phyloP scores from a whole-genome alignment of 2,329 filamentous ascomycete species.

The Trichoderma oligosporum region DNA sequence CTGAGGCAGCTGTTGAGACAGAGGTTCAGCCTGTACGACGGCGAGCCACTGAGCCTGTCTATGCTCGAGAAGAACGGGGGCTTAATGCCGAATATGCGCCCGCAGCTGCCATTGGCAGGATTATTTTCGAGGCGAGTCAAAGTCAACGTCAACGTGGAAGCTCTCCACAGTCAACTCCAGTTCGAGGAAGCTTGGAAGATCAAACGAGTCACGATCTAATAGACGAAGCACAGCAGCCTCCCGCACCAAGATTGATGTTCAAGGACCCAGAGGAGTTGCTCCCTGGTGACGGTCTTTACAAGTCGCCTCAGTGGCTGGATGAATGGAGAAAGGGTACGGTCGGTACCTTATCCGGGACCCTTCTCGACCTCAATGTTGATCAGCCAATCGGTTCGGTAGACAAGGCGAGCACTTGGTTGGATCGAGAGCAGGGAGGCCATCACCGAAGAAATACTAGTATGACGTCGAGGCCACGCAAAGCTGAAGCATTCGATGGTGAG shows the following conservation, averaged over 20 bases:
- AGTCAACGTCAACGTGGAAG: slow-evolving; percentile 9
- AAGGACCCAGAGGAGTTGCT: slow-evolving; percentile 40
- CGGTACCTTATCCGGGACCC: slow-evolving; percentile 54
- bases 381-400: slow-evolving; percentile 33
- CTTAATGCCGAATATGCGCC: slow-evolving; percentile 30
- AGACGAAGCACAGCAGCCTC: slow-evolving; percentile 2
- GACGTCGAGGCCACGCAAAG: slow-evolving; percentile 48
- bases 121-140: slow-evolving; percentile 6
- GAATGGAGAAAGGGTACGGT: slow-evolving; percentile 70
- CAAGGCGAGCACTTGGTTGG: slow-evolving; percentile 71
- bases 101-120: slow-evolving; percentile 24
- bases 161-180: neutral
- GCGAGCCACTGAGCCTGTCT: slow-evolving; percentile 31
- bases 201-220: slow-evolving; percentile 9
- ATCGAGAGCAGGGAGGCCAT: slow-evolving; percentile 43
- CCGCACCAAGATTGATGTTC: slow-evolving; percentile 39
- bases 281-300: slow-evolving; percentile 55
- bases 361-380: slow-evolving; percentile 55
- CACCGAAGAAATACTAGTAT: slow-evolving; percentile 46
- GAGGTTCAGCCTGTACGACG: slow-evolving; percentile 26
- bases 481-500: slow-evolving; percentile 63
- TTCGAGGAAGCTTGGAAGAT: slow-evolving; percentile 8
- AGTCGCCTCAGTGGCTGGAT: slow-evolving; percentile 58
- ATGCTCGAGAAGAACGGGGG: slow-evolving; percentile 26
- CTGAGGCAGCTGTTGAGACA: slow-evolving; percentile 4